A percentile compares a stretch with the other conserved stretches of the same genome.
Evolutionary conservation across 495 filamentous ascomycete genomes (phyloP).

Genomic region (Opeltia flavorubescens): DNA sequence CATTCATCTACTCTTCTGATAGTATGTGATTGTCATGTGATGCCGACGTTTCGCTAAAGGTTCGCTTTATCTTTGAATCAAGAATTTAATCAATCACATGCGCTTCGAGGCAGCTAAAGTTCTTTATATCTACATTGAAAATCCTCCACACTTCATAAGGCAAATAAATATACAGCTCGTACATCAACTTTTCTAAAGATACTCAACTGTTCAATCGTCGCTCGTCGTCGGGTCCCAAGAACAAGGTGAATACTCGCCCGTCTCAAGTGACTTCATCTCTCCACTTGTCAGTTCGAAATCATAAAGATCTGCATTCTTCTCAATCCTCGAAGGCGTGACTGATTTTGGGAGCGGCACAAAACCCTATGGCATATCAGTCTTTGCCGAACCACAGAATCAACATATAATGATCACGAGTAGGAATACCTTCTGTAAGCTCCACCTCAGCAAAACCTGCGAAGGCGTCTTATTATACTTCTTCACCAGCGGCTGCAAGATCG

Average conservation of each 20-base stretch:
- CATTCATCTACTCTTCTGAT: too few relatives aligned
- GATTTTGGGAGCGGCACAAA: constrained; percentile 67
- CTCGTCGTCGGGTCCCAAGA: constrained; percentile 49
- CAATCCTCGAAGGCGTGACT: constrained; percentile 49
- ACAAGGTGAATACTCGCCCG: constrained; percentile 42
- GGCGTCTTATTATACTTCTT: constrained; percentile 59
- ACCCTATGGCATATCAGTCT: constrained; percentile 22
- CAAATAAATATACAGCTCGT: too few relatives aligned
- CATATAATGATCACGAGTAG: background rate
- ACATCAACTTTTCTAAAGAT: too few relatives aligned
- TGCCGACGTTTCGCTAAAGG: too few relatives aligned
- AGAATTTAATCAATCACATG: too few relatives aligned
- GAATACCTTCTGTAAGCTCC: constrained; percentile 71
- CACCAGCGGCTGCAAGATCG: constrained; percentile 40
- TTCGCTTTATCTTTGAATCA: too few relatives aligned
- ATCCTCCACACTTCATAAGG: too few relatives aligned
- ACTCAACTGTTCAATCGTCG: too few relatives aligned
- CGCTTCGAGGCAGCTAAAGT: too few relatives aligned
- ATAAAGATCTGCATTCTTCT: constrained; percentile 65
- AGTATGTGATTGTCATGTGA: too few relatives aligned
- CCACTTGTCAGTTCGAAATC: constrained; percentile 60
- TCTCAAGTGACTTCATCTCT: constrained; percentile 43
- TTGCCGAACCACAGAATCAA: too few relatives aligned
- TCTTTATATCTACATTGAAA: too few relatives aligned
- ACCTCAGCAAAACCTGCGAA: constrained; percentile 69